Percentiles rank a stretch among this genome's conserved stretches.
Evolutionary conservation across 768 basidiomycete species (phyloP).

Genomic region (Collybia mongolica): DNA sequence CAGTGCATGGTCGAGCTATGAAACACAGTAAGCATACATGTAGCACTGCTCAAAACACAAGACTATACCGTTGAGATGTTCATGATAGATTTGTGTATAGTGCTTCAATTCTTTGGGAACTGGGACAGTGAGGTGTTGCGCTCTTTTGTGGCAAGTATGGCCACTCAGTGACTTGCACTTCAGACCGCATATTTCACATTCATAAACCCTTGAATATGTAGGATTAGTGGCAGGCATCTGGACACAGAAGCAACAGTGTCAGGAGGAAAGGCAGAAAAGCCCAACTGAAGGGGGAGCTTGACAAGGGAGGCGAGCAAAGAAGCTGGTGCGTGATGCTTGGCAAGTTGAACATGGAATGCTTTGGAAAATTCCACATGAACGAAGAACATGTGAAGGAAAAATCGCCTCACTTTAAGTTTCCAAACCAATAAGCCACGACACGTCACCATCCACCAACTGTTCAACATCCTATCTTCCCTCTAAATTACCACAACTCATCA

Average conservation of each 20-base stretch:
- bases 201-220: not conserved
- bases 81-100: slow-evolving; percentile 7
- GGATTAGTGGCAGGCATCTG: not conserved
- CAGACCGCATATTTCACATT: not conserved
- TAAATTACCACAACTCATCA: slow-evolving; percentile 2
- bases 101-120: slow-evolving; percentile 5
- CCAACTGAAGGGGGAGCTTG: not conserved
- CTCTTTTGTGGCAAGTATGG: slow-evolving; percentile 5
- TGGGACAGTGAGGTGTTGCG: slow-evolving; percentile 3
- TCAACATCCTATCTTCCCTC: not conserved
- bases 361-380: not conserved
- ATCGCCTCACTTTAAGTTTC: not conserved
- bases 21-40: not conserved
- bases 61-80: slow-evolving; percentile 13
- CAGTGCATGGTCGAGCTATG: slow-evolving; percentile 13
- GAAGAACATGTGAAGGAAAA: not conserved
- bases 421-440: not conserved
- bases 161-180: slow-evolving; percentile 8
- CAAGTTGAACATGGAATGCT: not conserved
- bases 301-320: slow-evolving; percentile 1
- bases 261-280: not conserved
- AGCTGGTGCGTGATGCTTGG: not conserved
- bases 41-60: not conserved
- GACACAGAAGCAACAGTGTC: not conserved
- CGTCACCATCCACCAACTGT: not conserved